These are phyloP conservation scores for Aspergillus kassunensis DNA, from an alignment of 495 filamentous ascomycete genomes.

Conservation along the genomic window DNA sequence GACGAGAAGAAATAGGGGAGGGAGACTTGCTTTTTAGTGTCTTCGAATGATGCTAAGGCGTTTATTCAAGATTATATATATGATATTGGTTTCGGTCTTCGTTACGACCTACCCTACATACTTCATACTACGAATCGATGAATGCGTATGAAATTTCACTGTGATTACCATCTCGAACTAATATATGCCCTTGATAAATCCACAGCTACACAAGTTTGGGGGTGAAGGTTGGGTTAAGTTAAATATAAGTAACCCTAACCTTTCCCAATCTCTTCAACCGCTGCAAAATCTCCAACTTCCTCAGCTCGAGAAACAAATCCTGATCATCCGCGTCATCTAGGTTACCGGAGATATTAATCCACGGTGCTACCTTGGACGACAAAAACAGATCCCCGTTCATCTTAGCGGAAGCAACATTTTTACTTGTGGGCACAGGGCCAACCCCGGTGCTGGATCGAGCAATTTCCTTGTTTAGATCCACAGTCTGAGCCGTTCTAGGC, in stretches of 20 bases:
- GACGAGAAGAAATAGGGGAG: conserved; percentile 25
- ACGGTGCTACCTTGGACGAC: conserved; percentile 10
- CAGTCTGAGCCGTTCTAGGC: neutral
- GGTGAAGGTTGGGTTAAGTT: too few relatives aligned
- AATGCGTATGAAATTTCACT: too few relatives aligned
- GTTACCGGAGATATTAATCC: conserved; percentile 26
- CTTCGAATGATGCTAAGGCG: too few relatives aligned
- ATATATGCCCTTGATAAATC: too few relatives aligned
- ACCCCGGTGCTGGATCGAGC: neutral
- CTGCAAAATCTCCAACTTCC: conserved; percentile 41
- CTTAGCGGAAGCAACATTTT: conserved; percentile 13
- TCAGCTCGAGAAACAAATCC: conserved; percentile 36
- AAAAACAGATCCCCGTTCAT: conserved; percentile 17
- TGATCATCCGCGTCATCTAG: conserved; percentile 40
- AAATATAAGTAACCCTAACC: conserved; percentile 23
- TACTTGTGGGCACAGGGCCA: neutral
- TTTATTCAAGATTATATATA: too few relatives aligned
- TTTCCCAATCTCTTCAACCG: conserved; percentile 35
- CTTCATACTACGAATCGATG: too few relatives aligned
- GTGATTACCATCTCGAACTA: too few relatives aligned
- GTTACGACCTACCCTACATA: too few relatives aligned
- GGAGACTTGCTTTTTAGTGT: too few relatives aligned
- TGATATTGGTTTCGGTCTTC: too few relatives aligned
- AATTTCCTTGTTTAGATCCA: neutral
- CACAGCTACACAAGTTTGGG: too few relatives aligned